These are phyloP conservation scores for Gloeostereum incarnatum DNA, from an alignment of 768 basidiomycete species.

Conservation along the genomic window DNA sequence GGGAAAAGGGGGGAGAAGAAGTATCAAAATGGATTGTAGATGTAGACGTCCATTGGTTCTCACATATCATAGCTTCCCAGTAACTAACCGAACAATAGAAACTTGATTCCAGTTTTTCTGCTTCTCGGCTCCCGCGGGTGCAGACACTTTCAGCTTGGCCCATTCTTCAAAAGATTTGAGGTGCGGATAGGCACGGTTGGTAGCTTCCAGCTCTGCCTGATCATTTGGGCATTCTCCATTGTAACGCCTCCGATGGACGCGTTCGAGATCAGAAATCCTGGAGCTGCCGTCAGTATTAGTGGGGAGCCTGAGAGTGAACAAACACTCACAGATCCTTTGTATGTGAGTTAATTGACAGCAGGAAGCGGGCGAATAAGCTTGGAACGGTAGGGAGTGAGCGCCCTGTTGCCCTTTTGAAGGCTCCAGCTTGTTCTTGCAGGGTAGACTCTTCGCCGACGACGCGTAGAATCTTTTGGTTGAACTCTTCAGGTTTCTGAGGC, in stretches of 20 bases:
- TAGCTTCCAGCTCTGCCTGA: not conserved
- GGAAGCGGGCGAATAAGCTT: slow-evolving; percentile 13
- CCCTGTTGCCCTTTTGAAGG: slow-evolving; percentile 18
- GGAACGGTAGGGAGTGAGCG: slow-evolving; percentile 18
- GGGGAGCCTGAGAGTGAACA: too few relatives aligned
- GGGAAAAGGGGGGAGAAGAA: too few relatives aligned
- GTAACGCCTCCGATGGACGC: not conserved
- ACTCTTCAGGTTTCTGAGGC: slow-evolving; percentile 7
- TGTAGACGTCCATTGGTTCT: too few relatives aligned
- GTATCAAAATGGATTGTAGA: too few relatives aligned
- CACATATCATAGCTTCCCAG: too few relatives aligned
- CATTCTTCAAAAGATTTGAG: not conserved
- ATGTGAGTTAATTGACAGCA: slow-evolving; percentile 19
- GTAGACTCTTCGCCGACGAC: slow-evolving; percentile 12
- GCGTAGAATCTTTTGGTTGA: slow-evolving; percentile 7
- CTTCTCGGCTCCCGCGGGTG: too few relatives aligned
- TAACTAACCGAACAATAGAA: too few relatives aligned
- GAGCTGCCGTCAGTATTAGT: too few relatives aligned
- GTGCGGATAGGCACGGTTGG: not conserved
- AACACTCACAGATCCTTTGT: slow-evolving; percentile 19
- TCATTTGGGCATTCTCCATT: not conserved
- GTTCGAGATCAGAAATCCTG: not conserved
- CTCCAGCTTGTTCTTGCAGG: slow-evolving; percentile 15
- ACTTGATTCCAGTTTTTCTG: too few relatives aligned
- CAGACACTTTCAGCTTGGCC: too few relatives aligned